phyloP scores from a whole-genome alignment of 2,329 filamentous ascomycete species.

The Cadophora sp. region DNA sequence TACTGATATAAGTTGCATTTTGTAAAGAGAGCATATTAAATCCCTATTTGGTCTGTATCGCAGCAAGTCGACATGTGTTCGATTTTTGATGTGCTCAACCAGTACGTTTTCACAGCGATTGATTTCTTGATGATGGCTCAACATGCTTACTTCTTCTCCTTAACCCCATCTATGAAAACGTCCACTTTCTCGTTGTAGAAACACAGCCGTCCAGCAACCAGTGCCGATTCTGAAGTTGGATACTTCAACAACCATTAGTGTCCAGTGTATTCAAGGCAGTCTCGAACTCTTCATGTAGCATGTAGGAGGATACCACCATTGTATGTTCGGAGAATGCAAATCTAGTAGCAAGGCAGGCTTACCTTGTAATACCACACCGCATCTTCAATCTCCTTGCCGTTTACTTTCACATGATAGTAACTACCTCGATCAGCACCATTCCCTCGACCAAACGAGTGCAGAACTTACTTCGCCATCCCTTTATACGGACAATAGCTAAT shows the following conservation, averaged over 20 bases:
- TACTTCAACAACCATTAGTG: conserved; percentile 37
- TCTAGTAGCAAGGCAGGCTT: background rate
- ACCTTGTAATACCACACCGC: conserved; percentile 66
- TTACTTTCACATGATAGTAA: conserved; percentile 57
- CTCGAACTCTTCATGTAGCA: background rate
- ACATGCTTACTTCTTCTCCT: conserved; percentile 26
- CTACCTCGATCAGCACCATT: conserved; percentile 23
- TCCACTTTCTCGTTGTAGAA: conserved; percentile 76
- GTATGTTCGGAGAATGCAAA: no score
- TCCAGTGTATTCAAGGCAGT: background rate
- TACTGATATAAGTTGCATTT: no score
- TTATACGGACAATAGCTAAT: conserved; percentile 71
- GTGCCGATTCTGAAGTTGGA: conserved; percentile 62
- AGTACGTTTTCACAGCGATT: background rate
- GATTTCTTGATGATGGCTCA: background rate
- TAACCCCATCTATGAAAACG: conserved; percentile 61
- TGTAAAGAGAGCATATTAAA: no score
- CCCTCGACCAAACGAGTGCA: background rate
- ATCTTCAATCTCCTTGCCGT: conserved; percentile 54
- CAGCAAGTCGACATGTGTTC: no score
- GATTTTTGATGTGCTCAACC: no score
- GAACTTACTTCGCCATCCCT: conserved; percentile 63
- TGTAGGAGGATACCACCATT: background rate
- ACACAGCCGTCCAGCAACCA: conserved; percentile 62
- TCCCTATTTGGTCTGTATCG: no score